Conservation (phyloP, 1,284 basidiomycete species). For the Jaminaea rosea region DNA sequence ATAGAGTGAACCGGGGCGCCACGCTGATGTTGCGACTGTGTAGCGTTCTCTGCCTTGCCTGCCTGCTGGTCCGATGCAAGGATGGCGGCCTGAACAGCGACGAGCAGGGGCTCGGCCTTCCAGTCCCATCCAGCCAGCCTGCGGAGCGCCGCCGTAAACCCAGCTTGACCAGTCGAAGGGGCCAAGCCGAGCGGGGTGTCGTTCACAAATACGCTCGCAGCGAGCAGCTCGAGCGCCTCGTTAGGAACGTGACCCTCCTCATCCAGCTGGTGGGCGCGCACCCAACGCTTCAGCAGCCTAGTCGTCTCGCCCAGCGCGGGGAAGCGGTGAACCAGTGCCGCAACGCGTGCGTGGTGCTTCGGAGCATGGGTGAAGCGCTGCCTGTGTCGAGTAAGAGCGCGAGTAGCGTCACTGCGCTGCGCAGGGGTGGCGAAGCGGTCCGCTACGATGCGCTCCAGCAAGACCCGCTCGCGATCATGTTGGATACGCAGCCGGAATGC, state of each 20-base stretch:
- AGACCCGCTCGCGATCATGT: conserved; percentile 73
- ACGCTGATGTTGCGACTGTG: too few relatives aligned
- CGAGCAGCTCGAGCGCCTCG: conserved; percentile 76
- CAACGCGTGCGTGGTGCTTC: conserved; percentile 73
- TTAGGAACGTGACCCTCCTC: conserved; percentile 57
- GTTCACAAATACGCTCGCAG: conserved; percentile 56
- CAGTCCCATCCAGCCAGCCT: conserved; percentile 75
- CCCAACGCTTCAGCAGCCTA: conserved; percentile 83
- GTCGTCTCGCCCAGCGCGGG: conserved; percentile 73
- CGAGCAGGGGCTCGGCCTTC: conserved; percentile 52
- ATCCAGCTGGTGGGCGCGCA: conserved; percentile 74
- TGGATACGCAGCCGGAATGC: conserved; percentile 75
- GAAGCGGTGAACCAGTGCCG: conserved; percentile 69
- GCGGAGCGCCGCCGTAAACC: conserved; percentile 68
- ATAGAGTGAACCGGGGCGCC: conserved; percentile 9
- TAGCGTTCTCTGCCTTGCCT: too few relatives aligned
- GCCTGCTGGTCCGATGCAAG: conserved; percentile 22
- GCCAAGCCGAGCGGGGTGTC: conserved; percentile 37
- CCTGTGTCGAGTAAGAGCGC: conserved; percentile 61
- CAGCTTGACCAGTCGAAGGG: conserved; percentile 54
- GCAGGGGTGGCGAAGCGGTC: conserved; percentile 45
- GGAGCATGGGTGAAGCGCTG: conserved; percentile 69
- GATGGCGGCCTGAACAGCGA: conserved; percentile 49
- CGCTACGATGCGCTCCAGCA: conserved; percentile 63
- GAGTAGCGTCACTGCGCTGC: conserved; percentile 54